Conservation (phyloP, 2,329 filamentous ascomycete species). For the Hymenoscyphus linearis region DNA sequence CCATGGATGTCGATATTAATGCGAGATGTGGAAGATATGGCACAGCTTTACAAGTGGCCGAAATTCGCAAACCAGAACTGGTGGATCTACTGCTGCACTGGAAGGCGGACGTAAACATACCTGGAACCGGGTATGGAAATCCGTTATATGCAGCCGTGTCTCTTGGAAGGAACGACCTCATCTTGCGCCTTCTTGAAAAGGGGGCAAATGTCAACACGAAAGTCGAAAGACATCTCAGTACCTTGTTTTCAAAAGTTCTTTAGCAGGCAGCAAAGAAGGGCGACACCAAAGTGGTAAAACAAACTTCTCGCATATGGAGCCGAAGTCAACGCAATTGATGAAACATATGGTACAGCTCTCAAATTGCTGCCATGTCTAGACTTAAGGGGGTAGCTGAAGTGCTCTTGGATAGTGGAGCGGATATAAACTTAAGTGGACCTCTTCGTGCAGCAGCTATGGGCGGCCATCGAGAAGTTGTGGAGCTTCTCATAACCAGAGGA, state of each 20-base stretch:
- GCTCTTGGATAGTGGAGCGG: slow-evolving; percentile 11
- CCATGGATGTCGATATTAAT: slow-evolving; percentile 13
- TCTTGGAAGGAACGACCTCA: neutral
- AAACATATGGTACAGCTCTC: slow-evolving; percentile 2
- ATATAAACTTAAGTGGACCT: neutral
- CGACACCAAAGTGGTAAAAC: neutral
- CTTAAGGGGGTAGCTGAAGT: slow-evolving; percentile 5
- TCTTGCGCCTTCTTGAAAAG: slow-evolving; percentile 1
- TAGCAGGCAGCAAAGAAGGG: slow-evolving; percentile 4
- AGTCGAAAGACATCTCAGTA: neutral
- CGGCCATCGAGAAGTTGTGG: neutral
- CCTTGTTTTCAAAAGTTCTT: neutral
- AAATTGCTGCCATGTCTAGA: slow-evolving; percentile 1
- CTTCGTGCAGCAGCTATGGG: neutral
- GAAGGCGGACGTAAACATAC: slow-evolving; percentile 12
- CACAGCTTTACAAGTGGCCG: slow-evolving; percentile 11
- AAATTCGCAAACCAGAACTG: neutral
- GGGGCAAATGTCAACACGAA: slow-evolving; percentile 15
- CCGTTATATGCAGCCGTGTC: slow-evolving; percentile 16
- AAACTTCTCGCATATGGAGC: slow-evolving; percentile 12
- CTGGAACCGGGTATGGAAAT: slow-evolving; percentile 9
- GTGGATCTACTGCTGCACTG: slow-evolving; percentile 9
- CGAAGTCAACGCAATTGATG: neutral
- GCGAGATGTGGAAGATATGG: slow-evolving; percentile 9
- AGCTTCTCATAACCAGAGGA: slow-evolving; percentile 5